Evolutionary conservation across 2,329 filamentous ascomycete genomes (phyloP).

Genomic region (Cytospora piceae): DNA sequence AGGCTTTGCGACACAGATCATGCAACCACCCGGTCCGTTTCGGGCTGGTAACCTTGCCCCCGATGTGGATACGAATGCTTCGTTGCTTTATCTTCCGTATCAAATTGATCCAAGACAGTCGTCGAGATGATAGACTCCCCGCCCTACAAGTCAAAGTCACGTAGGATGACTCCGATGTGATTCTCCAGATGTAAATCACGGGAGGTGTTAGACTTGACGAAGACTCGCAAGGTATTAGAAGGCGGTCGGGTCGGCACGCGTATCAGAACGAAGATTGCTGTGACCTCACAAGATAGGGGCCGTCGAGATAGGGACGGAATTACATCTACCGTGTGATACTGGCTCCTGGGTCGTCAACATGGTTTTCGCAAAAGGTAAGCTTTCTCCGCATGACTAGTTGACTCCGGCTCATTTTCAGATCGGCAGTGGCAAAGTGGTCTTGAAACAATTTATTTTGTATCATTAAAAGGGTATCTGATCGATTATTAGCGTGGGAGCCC

Average conservation of each 20-base stretch:
- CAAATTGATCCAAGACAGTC: no score
- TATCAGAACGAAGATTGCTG: no score
- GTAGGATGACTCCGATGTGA: no score
- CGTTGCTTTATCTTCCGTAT: neutral
- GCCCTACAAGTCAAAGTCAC: no score
- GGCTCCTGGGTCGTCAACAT: neutral
- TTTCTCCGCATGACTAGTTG: neutral
- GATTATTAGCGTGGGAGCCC: neutral
- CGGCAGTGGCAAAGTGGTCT: neutral
- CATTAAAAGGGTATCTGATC: neutral
- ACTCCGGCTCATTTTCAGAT: neutral
- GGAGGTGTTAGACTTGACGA: no score
- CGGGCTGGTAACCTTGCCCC: neutral
- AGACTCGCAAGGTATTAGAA: no score
- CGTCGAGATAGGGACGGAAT: no score
- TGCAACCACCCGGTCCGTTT: neutral
- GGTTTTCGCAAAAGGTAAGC: neutral
- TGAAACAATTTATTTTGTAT: neutral
- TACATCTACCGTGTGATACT: no score
- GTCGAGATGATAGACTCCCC: no score
- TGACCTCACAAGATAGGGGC: no score
- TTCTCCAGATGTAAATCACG: no score
- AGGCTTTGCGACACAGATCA: slow-evolving; percentile 1
- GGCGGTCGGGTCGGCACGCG: no score
- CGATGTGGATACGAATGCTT: neutral